Evolutionary conservation across 257 asterid species (phyloP), one percentile per base, ranked within the genome.

Genomic region (Solanum medicagineum): DNA sequence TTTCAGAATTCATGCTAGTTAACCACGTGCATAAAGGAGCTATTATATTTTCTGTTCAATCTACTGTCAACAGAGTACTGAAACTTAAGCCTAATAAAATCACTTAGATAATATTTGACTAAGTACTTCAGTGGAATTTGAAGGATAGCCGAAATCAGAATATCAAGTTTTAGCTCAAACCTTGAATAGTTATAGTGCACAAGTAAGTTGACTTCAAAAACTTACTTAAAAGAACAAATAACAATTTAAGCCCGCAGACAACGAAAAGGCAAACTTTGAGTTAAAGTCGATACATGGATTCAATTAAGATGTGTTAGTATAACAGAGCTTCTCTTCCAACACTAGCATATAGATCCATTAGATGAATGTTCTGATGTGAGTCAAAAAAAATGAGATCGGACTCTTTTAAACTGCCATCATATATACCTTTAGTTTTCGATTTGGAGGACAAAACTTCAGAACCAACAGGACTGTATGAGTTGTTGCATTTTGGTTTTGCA

Each of bases 381-480:
- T 51, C 26, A 51, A 16, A 77, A 16, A 77, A 19, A 51, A 51
- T 26, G 65, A 77, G 47, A 77, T 14, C 22, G 5, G 60, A 47
- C 55, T 22, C 36, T 47, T 15, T 47, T 74, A 22, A 45, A 22
- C 22, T 74, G 42, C 32, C 59, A 14, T 36, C 57, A 24, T 56
- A 84, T 42, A 81, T 87, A 87, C 89, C 89, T 71, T 79, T 84
- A 36, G 40, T 4, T 26, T 69, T 55, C 8, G 32, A 26, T 70
- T 45, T 85, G 77, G 88, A 59, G 36, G 81, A 71, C 56, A 84
- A 85, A 71, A 24, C 36, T 55, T 70, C 84, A 70, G 87, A 86
- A 57, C 80, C 62, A 53, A 40, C 65, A 75, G 70, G 71, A 17
- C 45, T 66, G 81, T 79, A 81, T 40, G 81, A 51, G 32, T 77